These are phyloP conservation scores for Yarrowia divulgata DNA, from an alignment of 805 yeast species.

Conservation along the genomic window DNA sequence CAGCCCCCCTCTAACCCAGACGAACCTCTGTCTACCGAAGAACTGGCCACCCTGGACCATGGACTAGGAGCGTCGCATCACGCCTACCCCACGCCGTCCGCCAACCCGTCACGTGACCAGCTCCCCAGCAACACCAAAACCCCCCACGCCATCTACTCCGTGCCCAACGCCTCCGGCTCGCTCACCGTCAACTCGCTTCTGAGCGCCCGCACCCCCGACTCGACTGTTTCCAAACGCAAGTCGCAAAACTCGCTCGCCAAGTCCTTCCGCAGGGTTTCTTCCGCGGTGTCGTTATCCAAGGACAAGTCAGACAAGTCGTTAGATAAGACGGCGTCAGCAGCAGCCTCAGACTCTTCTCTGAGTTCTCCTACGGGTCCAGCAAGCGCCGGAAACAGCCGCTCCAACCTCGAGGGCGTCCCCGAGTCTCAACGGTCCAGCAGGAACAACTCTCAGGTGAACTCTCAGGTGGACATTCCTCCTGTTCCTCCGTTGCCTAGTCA, in stretches of 20 bases:
- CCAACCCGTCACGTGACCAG: constrained; percentile 6
- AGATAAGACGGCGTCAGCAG: neutral
- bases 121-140: constrained; percentile 1
- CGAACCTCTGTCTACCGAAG: constrained; percentile 37
- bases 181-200: constrained; percentile 33
- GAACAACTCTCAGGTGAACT: neutral
- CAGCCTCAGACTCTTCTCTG: neutral
- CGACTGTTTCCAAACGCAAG: constrained; percentile 18
- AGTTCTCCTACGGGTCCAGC: neutral
- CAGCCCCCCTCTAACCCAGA: constrained; percentile 24
- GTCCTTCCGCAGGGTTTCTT: constrained; percentile 25
- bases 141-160: constrained; percentile 30
- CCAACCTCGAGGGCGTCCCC: neutral
- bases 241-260: constrained; percentile 33
- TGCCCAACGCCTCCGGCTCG: constrained; percentile 37
- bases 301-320: neutral
- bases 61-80: constrained; percentile 34
- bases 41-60: constrained; percentile 37
- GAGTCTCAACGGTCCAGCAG: neutral
- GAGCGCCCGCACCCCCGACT: constrained; percentile 2
- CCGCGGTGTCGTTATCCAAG: constrained; percentile 14
- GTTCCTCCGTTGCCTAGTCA: neutral
- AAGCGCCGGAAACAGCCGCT: neutral
- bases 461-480: neutral
- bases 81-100: constrained; percentile 18